These are phyloP conservation scores for Aspergillus sp. DNA, from an alignment of 2,329 filamentous ascomycete genomes.

Conservation along the genomic window DNA sequence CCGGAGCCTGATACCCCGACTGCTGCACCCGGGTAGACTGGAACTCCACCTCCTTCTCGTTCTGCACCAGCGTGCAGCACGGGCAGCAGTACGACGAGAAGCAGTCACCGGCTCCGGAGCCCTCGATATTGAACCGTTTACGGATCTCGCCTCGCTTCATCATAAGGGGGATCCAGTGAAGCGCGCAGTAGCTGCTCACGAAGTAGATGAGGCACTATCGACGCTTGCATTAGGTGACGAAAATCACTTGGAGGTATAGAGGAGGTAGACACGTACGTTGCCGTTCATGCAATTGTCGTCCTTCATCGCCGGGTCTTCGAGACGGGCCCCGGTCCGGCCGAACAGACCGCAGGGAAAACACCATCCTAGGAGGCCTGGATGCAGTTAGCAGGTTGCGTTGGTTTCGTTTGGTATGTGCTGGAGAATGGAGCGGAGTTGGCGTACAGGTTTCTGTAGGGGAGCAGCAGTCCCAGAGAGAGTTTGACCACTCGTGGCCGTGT, in stretches of 20 bases:
- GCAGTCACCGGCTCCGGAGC: slow-evolving; percentile 51
- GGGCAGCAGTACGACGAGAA: slow-evolving; percentile 55
- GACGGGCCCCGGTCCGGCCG: slow-evolving; percentile 31
- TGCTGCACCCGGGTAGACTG: slow-evolving; percentile 14
- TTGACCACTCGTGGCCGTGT: slow-evolving; percentile 25
- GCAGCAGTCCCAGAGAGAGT: slow-evolving; percentile 34
- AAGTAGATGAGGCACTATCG: slow-evolving; percentile 36
- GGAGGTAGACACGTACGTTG: slow-evolving; percentile 19
- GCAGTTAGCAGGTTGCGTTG: not conserved
- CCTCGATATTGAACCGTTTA: slow-evolving; percentile 54
- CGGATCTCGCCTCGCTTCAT: slow-evolving; percentile 56
- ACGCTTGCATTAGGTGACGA: not conserved
- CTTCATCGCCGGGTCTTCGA: slow-evolving; percentile 28
- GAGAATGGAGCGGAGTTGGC: slow-evolving; percentile 1
- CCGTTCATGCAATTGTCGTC: slow-evolving; percentile 28
- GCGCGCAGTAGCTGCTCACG: slow-evolving; percentile 27
- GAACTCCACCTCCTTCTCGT: slow-evolving; percentile 53
- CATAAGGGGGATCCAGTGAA: slow-evolving; percentile 47
- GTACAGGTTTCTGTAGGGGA: slow-evolving; percentile 31
- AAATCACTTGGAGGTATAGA: too few relatives aligned
- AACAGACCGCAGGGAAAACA: slow-evolving; percentile 33
- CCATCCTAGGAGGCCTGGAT: slow-evolving; percentile 24
- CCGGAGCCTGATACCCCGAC: slow-evolving; percentile 26
- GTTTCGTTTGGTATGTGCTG: not conserved
- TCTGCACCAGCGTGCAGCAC: slow-evolving; percentile 59